Evolutionary conservation across 768 basidiomycete species (phyloP), one percentile per base, ranked within the genome.

Genomic region (Clavulina sp.): DNA sequence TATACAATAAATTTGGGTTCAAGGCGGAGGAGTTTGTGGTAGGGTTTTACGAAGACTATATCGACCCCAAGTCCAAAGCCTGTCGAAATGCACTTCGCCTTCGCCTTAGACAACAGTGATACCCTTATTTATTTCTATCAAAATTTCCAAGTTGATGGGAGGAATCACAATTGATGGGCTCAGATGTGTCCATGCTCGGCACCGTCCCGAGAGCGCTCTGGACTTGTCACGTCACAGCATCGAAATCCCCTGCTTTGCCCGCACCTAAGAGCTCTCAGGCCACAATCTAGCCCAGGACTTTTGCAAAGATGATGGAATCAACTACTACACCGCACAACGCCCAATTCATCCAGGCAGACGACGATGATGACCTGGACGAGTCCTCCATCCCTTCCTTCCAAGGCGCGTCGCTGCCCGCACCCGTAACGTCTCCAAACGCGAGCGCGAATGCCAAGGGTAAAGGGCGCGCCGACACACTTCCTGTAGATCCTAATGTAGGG

Each of bases 1-100:
- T 88, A 18, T 88, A 87, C 65, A 87, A 88, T 56, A 78, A 77
- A 48, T 86, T 88, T 58, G 84, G 85, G 26, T 86, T 88, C 71
- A 87, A 88, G 57, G 81, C 82, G 0, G 84, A 87, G 64, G 83
- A 82, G 60, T 86, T 86, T 54, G 71, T 87, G 21, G 76, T 75
- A 21, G 82, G 81, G 19, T 87, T 88, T 59, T 88, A 88, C 57
- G 80, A 83, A 41, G 71, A 79, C 41, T 86, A 86, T 61, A 68
- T 86, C n/a, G 75, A 80, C 58, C 64, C 75, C 2, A 67, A 76
- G 24, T 83, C 82, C 18, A 73, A 75, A 50, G 73, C 73, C 3
- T 86, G 84, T 4, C 84, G 80, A 64, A 87, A 88, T 60, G 85
- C 84, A 4, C 81, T 86, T 64, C 71, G 76, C 44, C 65, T 88